Evolutionary conservation across 2,329 filamentous ascomycete genomes (phyloP).

Genomic region (Podosphaera fusca): DNA sequence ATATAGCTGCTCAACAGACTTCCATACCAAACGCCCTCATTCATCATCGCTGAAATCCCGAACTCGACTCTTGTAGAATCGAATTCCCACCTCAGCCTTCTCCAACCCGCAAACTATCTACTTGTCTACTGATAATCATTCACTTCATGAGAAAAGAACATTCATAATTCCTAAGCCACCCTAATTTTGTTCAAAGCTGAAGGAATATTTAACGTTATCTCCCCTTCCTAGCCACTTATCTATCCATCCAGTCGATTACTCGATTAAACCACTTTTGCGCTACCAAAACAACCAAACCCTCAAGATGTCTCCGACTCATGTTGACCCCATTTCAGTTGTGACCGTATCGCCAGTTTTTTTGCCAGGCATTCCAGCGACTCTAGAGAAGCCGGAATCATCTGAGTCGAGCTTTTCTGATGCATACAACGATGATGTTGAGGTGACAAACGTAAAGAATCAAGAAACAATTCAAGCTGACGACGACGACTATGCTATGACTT

Average conservation of each 20-base stretch:
- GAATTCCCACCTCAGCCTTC: not conserved
- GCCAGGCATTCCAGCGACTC: not conserved
- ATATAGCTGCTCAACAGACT: not conserved
- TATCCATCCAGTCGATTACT: constrained; percentile 41
- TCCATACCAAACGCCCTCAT: not conserved
- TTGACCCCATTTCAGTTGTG: constrained; percentile 16
- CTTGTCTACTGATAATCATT: not conserved
- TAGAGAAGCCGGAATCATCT: constrained; percentile 7
- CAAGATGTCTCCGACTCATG: constrained; percentile 40
- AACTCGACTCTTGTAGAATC: constrained; percentile 1
- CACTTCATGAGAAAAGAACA: not conserved
- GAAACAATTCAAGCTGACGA: constrained; percentile 9
- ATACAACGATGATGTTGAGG: constrained; percentile 14
- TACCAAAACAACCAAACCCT: constrained; percentile 48
- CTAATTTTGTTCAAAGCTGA: constrained; percentile 7
- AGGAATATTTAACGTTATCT: constrained; percentile 44
- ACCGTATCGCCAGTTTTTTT: constrained; percentile 5
- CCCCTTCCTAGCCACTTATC: constrained; percentile 49
- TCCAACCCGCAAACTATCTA: not conserved
- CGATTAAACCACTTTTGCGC: constrained; percentile 47
- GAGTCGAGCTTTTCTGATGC: constrained; percentile 16
- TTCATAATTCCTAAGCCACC: not conserved
- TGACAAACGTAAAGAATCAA: constrained; percentile 6
- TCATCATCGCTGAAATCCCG: not conserved
- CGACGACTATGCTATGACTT: constrained; percentile 18